Base-by-base conservation (phyloP, 495 filamentous ascomycete genomes). In the Aspergillus heteromorphus region DNA sequence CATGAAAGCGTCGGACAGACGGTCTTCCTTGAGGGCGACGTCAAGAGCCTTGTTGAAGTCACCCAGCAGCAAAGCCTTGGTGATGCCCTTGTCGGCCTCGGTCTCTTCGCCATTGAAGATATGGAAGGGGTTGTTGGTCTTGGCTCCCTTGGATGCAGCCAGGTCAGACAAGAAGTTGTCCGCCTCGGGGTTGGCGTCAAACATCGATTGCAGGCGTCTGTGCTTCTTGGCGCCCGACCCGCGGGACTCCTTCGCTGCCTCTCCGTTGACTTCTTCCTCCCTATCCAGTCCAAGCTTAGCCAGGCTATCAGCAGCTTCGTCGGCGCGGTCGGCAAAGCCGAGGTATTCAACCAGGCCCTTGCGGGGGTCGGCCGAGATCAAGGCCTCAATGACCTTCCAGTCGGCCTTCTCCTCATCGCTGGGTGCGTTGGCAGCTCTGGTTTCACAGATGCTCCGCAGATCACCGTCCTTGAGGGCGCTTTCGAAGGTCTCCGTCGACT, bases 1-100 rank as follows among this genome's bases (percentile, higher is more conserved):
- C 77, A 97, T 95, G 70, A 99, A 96, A 36, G 93, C 93, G 73
- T 99, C 93, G 0, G 93, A 91, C 69, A 97, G 83, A 36, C 92
- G 82, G 51, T 89, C 83, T 66, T 97, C 91, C 59, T 88, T 84
- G 2, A 99, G 71, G 59, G 89, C 95, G 51, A 95, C 82, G 56
- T 91, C 85, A 49, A 95, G 85, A 20, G 95, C 93, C 63, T 86
- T 87, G 45, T 95, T 90, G 61, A 97, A 99, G 48, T 91, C 81
- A 14, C 93, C 93, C 4, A 97, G 74, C 64, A 97, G 85, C 45
- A 99, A 69, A 13, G 95, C 85, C 51, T 79, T 85, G 6, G 93
- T 99, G 57, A 99, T 92, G 58, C 79, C 77, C 70, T 87, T 86
- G 59, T 99, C 95, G 2, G 90, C 83, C 38, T 84, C 80, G 16